phyloP scores from a whole-genome alignment of 768 basidiomycete species.

The Sistotremastrum niveocremeum region DNA sequence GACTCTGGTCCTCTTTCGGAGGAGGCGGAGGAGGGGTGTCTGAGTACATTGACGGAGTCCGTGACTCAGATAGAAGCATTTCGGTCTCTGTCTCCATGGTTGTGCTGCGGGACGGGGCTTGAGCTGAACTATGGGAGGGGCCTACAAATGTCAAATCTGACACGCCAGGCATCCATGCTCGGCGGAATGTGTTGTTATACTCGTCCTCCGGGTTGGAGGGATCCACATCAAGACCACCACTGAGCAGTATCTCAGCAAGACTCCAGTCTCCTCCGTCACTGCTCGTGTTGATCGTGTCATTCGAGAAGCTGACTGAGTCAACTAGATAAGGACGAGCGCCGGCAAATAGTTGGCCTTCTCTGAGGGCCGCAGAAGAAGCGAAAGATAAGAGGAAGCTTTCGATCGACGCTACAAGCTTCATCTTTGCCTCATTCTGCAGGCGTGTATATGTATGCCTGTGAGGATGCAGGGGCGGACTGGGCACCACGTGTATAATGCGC shows the following conservation, averaged over 20 bases:
- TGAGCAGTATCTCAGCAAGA: constrained; percentile 21
- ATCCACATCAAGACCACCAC: constrained; percentile 20
- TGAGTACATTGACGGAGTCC: too few species aligned
- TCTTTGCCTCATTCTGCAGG: constrained; percentile 1
- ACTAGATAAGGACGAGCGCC: constrained; percentile 18
- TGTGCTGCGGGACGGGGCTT: too few species aligned
- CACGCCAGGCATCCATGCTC: too few species aligned
- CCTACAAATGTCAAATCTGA: too few species aligned
- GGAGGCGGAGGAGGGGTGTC: too few species aligned
- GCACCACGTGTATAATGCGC: not conserved
- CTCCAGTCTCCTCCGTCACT: constrained; percentile 15
- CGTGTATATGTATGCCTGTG: constrained; percentile 5
- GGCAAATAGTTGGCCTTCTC: constrained; percentile 7
- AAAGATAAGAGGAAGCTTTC: constrained; percentile 26
- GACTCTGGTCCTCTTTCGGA: too few species aligned
- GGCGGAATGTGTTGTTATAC: too few species aligned
- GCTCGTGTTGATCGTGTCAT: constrained; percentile 9
- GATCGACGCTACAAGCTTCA: constrained; percentile 21
- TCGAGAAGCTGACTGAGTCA: constrained; percentile 11
- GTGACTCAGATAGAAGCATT: too few species aligned
- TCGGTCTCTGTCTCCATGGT: too few species aligned
- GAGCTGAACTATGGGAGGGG: too few species aligned
- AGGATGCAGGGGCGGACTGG: constrained; percentile 1
- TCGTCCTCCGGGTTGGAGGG: not conserved
- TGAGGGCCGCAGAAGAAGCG: constrained; percentile 10